Conservation (phyloP, 1,139 yeast genomes). For the Candida smagusa region DNA sequence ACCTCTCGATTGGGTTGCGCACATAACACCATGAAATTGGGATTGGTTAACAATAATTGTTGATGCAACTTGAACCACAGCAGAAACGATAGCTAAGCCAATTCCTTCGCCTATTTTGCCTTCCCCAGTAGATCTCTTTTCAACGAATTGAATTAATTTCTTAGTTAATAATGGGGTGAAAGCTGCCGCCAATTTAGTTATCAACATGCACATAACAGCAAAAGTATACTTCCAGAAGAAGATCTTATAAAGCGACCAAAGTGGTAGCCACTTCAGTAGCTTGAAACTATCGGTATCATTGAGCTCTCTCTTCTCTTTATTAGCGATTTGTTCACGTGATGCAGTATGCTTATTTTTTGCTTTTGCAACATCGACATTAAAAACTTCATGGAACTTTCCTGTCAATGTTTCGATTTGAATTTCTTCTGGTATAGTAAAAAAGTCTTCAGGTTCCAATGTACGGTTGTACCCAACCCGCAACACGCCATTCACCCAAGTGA, state of each 20-base stretch:
- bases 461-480: constrained; percentile 50
- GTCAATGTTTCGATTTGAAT: constrained; percentile 36
- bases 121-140: constrained; percentile 24
- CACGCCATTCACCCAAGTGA: constrained; percentile 50
- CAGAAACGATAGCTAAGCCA: constrained; percentile 26
- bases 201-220: constrained; percentile 18
- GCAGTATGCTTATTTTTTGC: constrained; percentile 19
- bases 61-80: constrained; percentile 31
- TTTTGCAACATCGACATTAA: constrained; percentile 18
- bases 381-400: constrained; percentile 21
- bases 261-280: too few relatives aligned
- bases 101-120: constrained; percentile 28
- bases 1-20: constrained; percentile 27
- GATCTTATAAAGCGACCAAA: too few relatives aligned
- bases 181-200: constrained; percentile 18
- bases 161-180: constrained; percentile 35
- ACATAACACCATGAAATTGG: constrained; percentile 47
- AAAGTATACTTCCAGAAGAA: constrained; percentile 15
- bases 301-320: constrained; percentile 18
- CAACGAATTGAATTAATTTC: constrained; percentile 41
- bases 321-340: constrained; percentile 17
- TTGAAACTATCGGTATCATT: too few relatives aligned
- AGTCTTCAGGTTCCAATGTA: constrained; percentile 45
- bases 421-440: constrained; percentile 32
- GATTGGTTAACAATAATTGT: constrained; percentile 54